Evolutionary conservation across 202 grass and related monocot species (phyloP), one percentile per base, ranked within the genome.

Genomic region (Carex arenaria): DNA sequence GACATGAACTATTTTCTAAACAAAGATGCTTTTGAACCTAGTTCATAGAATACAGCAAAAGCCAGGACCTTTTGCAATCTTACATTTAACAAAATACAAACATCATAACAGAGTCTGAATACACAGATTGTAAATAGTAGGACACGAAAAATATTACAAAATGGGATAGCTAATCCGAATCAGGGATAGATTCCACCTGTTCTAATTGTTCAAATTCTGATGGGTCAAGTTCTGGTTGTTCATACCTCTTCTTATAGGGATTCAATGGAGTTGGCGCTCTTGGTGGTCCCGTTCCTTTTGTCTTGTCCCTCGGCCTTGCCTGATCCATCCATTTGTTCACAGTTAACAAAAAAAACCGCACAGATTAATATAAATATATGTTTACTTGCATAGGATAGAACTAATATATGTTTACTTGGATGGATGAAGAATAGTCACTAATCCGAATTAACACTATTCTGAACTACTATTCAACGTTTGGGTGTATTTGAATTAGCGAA

Each of bases 251-350:
- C 69, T 85, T 89, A 15, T 84, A 81, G 11, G 87, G 70, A 76
- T 81, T 86, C 17, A 67, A 63, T 18, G 84, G 84, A 75, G 62
- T 67, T 6, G 84, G 79, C n/a, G 38, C 42, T 30, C 79, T 63
- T 55, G 80, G 70, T 15, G 87, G 87, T 15, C 84, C 87, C 11
- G 54, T 84, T 67, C 87, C 87, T 70, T 89, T 89, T 30, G 23
- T 83, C 64, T 86, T 83, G 80, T 86, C 23, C 36, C 79, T 80
- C n/a, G 87, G 87, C 69, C 87, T 84, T 38, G 87, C 84, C 87
- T 89, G 77, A 77, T 77, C 26, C 52, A 59, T 77, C 28, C 28
- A 19, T 26, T 26, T 26, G 26, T 57, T 77, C 28, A 76, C 51
- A 34, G 52, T 34, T 59, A 59, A 77, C 52, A 77, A 36, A 59